Evolutionary conservation across 495 filamentous ascomycete genomes (phyloP), one percentile per base, ranked within the genome.

Genomic region (Neohortaea acidophila): DNA sequence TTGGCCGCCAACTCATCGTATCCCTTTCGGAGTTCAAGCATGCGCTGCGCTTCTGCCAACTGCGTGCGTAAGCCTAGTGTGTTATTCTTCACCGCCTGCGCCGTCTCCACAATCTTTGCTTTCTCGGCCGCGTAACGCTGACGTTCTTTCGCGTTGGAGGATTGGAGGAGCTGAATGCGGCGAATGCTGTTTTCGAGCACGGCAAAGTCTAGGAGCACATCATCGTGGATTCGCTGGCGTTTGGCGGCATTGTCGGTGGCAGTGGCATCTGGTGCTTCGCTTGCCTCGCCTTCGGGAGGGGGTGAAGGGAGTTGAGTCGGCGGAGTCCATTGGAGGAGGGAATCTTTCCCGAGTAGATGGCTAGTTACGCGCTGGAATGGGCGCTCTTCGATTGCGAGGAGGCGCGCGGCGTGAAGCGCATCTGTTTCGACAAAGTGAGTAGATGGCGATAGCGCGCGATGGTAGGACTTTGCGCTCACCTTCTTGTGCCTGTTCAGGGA

Each of bases 281-380:
- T 54, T 33, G 71, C 64, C 43, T 58, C 50, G 53, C 59, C 59
- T 47, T 91, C 80, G 18, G 79, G 77, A 2, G 79, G 76, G 29
- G 82, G 79, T 11, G 78, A 81, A 28, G 71, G 73, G 2, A 70
- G 73, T 21, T 77, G 70, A 14, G 65, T 64, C 21, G 62, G 61
- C 23, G 65, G 64, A 7, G 63, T 60, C 36, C 38, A 21, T 20
- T 63, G 59, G 13, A 71, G 58, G 21, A 81, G 62, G 2, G 75
- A 71, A 34, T 75, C 66, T 4, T 81, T 67, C 21, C 72, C 67
- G 19, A 79, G 62, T 9, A 93, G 70, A 28, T 81, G 76, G 60
- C 84, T 84, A 8, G 79, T 77, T 36, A 97, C 72, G 34, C 87
- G 82, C 57, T 82, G 81, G 70, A 87, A 94, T 2, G 84, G 84